Conservation (phyloP, 768 basidiomycete genomes). For the Termitomyces sp. region DNA sequence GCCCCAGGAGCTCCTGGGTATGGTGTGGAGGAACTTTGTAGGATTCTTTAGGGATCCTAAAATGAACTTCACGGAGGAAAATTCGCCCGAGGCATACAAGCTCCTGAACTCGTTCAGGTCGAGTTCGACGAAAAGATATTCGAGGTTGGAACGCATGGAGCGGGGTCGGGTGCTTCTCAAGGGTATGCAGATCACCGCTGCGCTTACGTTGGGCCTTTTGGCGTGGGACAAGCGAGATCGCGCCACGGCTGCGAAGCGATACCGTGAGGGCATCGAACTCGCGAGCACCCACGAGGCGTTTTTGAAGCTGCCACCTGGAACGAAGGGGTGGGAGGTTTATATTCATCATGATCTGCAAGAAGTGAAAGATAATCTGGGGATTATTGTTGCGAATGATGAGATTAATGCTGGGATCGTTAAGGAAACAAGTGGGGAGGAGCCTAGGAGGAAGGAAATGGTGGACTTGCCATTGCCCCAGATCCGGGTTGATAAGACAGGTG, state of each 20-base stretch:
- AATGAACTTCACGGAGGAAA: conserved; percentile 16
- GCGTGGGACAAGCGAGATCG: conserved; percentile 27
- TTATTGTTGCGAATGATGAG: conserved; percentile 19
- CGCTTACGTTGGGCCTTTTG: conserved; percentile 22
- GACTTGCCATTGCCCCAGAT: conserved; percentile 10
- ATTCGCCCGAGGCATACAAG: conserved; percentile 23
- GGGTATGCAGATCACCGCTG: conserved; percentile 24
- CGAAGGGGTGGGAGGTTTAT: conserved; percentile 18
- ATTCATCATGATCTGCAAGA: conserved; percentile 16
- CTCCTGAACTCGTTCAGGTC: conserved; percentile 23
- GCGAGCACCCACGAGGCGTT: conserved; percentile 20
- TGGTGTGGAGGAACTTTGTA: conserved; percentile 22
- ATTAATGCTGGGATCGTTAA: conserved; percentile 13
- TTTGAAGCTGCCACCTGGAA: conserved; percentile 4
- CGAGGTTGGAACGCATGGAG: conserved; percentile 16
- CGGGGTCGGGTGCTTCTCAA: conserved; percentile 22
- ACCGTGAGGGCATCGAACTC: conserved; percentile 24
- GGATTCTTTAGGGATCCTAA: conserved; percentile 21
- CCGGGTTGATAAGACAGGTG: conserved; percentile 16
- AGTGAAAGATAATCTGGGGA: conserved; percentile 18
- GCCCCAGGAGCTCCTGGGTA: conserved; percentile 19
- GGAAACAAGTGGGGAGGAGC: conserved; percentile 1
- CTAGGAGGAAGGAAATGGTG: conserved; percentile 18
- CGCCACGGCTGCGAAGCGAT: conserved; percentile 25
- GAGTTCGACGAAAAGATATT: conserved; percentile 10